Percentiles rank a stretch among this genome's conserved stretches.
Conservation (phyloP, 1,284 basidiomycete species). For the Neolentinus lepideus region DNA sequence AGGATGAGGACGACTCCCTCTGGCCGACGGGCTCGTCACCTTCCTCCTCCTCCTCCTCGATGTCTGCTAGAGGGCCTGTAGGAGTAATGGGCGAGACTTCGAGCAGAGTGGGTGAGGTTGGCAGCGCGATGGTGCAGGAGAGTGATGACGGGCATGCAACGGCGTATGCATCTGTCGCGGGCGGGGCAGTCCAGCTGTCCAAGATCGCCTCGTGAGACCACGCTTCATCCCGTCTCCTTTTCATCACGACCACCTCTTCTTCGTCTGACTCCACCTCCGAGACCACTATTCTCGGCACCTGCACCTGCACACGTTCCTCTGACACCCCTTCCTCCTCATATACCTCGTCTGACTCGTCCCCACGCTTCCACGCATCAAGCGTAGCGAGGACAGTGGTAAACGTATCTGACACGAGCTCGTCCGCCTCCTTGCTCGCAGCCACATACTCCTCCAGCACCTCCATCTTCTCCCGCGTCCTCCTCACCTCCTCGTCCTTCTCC, state of each 20-base stretch:
- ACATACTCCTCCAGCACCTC: slow-evolving; percentile 2
- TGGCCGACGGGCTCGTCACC: neutral
- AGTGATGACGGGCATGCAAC: neutral
- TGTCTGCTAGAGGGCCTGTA: neutral
- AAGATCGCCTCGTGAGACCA: slow-evolving; percentile 1
- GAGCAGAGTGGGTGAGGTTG: neutral
- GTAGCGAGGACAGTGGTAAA: neutral
- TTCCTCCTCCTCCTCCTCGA: neutral
- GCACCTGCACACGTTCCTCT: neutral
- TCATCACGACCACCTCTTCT: neutral
- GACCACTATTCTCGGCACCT: neutral
- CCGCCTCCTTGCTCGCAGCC: neutral
- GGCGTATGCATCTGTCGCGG: neutral
- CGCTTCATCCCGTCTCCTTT: neutral
- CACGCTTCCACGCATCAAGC: slow-evolving; percentile 1
- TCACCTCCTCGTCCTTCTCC: neutral
- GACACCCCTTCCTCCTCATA: neutral
- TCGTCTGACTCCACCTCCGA: neutral
- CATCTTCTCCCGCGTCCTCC: neutral
- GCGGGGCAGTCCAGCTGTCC: slow-evolving; percentile 1
- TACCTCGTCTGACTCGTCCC: neutral
- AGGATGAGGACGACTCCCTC: neutral
- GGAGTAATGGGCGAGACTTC: neutral
- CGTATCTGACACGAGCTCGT: neutral
- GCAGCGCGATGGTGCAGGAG: neutral